phyloP scores from a whole-genome alignment of 495 filamentous ascomycete genomes.

The Neurospora tetraspora region DNA sequence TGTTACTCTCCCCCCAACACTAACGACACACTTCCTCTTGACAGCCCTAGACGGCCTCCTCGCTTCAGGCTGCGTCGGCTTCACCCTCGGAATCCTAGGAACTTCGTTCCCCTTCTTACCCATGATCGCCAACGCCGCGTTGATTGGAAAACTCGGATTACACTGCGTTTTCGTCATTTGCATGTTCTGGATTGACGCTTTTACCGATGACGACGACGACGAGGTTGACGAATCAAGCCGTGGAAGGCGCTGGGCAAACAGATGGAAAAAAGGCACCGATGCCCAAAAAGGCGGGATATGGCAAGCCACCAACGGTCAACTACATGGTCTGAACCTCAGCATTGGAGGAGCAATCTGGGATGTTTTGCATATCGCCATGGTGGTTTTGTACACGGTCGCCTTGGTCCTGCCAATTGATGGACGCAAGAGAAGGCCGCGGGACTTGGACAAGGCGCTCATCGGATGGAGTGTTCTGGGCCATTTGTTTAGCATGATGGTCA shows the following conservation, averaged over 20 bases:
- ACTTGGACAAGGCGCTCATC: conserved; percentile 14
- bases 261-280: neutral
- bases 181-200: conserved; percentile 3
- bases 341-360: conserved; percentile 13
- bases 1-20: conserved; percentile 3
- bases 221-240: neutral
- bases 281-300: neutral
- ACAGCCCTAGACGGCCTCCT: conserved; percentile 18
- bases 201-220: neutral
- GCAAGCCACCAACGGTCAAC: neutral
- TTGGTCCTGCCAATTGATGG: neutral
- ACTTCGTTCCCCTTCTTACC: conserved; percentile 9
- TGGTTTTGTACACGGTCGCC: conserved; percentile 8
- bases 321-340: neutral
- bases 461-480: conserved; percentile 13
- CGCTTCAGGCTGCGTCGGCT: conserved; percentile 10
- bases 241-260: neutral
- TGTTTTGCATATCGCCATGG: conserved; percentile 8
- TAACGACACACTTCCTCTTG: conserved; percentile 8
- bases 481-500: conserved; percentile 20
- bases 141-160: conserved; percentile 10
- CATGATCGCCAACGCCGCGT: conserved; percentile 1
- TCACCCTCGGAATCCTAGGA: conserved; percentile 12
- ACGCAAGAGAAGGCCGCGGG: neutral
- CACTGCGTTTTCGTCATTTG: conserved; percentile 13